These are phyloP conservation scores for Pseudopithomyces chartarum DNA, from an alignment of 2,329 filamentous ascomycete species.

Conservation along the genomic window DNA sequence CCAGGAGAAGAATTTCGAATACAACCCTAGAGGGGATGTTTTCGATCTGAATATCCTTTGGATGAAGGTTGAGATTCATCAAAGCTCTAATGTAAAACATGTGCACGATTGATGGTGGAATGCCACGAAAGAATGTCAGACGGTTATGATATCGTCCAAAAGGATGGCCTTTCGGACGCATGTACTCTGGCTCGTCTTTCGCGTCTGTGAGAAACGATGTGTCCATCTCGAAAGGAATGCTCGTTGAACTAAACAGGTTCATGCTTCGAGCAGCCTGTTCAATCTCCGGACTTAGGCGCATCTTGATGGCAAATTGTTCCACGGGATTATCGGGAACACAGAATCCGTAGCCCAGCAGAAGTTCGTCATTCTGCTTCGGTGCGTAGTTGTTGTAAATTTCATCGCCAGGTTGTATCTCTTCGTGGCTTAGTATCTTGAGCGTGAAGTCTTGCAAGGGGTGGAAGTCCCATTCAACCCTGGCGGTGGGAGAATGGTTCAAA, in stretches of 20 bases:
- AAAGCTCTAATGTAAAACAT: slow-evolving; percentile 36
- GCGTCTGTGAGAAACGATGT: slow-evolving; percentile 24
- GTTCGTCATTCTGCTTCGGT: slow-evolving; percentile 58
- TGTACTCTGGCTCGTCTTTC: slow-evolving; percentile 36
- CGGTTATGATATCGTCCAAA: slow-evolving; percentile 40
- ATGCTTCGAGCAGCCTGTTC: slow-evolving; percentile 23
- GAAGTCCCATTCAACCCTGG: slow-evolving; percentile 55
- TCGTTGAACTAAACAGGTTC: slow-evolving; percentile 19
- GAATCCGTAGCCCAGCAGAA: slow-evolving; percentile 60
- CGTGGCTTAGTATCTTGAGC: slow-evolving; percentile 44
- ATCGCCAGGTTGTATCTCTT: slow-evolving; percentile 40
- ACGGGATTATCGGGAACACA: slow-evolving; percentile 53
- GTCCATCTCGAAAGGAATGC: slow-evolving; percentile 34
- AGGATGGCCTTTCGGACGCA: slow-evolving; percentile 39
- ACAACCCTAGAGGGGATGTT: slow-evolving; percentile 25
- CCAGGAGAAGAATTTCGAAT: slow-evolving; percentile 24
- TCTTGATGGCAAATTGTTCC: slow-evolving; percentile 52
- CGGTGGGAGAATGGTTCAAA: slow-evolving; percentile 53
- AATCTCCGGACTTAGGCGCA: slow-evolving; percentile 46
- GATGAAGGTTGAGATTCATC: slow-evolving; percentile 23
- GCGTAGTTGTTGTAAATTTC: slow-evolving; percentile 61
- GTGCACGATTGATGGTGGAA: slow-evolving; percentile 41
- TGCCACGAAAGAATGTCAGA: slow-evolving; percentile 36
- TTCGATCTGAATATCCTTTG: slow-evolving; percentile 14
- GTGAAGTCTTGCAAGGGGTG: slow-evolving; percentile 39